Base-by-base conservation (phyloP, 2,329 filamentous ascomycete species). In the Diaporthe destruens region DNA sequence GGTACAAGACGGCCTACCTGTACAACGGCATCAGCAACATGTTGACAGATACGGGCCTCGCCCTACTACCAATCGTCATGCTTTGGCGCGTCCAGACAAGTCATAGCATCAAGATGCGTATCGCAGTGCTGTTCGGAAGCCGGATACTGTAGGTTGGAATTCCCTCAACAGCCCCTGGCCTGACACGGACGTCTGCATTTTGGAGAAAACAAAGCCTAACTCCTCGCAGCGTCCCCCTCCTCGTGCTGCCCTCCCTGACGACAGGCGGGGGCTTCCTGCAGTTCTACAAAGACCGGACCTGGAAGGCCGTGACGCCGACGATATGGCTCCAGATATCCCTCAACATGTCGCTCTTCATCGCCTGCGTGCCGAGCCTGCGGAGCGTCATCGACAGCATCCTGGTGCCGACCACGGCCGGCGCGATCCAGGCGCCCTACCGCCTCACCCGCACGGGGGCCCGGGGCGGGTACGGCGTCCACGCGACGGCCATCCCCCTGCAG, bases 301-400 rank as follows among this genome's bases (percentile, higher is more conserved):
- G 55, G 55, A n/a, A 57, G 14, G 20, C 20, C 55, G 32, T 57
- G 20, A 39, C 20, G 1, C 55, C 32, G n/a, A 39, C 11, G 16
- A 57, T 39, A 39, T 57, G 55, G 55, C 32, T 57, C 20, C 55
- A 57, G 16, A 57, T 57, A 14, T 57, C 32, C 1, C 1, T 57
- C 11, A 57, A 57, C 55, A 57, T 23, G 32, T 57, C 32, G 3
- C 55, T 57, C 32, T 57, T 39, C 55, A 57, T n/a, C 23, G 32
- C 55, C 18, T 57, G 55, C 14, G 39, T 57, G 16, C 55, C 32
- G 6, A 39, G 55, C 12, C 6, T 57, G 20, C 39, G 32, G n/a
- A 20, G 20, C 0, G 55, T 57, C 6, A 39, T 57, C 4, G 55
- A 39, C 7, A 57, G 32, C n/a, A 57, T 57, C 12, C 32, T 57